Conservation (phyloP, 805 yeast species). For the Lipomyces sp. region DNA sequence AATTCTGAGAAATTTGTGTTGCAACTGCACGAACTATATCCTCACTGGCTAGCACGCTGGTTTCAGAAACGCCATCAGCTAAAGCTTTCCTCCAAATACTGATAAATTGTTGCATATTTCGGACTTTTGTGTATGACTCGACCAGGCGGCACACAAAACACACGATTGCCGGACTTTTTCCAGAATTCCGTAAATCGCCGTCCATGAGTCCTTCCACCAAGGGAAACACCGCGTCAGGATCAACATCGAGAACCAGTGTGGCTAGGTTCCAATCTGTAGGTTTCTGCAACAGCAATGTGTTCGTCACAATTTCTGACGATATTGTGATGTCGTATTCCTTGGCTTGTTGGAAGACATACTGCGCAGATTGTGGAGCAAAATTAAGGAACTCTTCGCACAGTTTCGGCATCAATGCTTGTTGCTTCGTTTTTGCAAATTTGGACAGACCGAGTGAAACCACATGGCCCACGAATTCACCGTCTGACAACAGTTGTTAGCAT, state of each 20-base stretch:
- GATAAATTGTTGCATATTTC: conserved; percentile 18
- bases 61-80: neutral
- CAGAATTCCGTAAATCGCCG: neutral
- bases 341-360: conserved; percentile 11
- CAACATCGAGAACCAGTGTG: conserved; percentile 21
- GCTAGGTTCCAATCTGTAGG: conserved; percentile 27
- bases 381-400: conserved; percentile 18
- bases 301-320: conserved; percentile 20
- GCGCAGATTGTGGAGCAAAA: conserved; percentile 17
- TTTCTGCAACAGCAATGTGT: conserved; percentile 4
- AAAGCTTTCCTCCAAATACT: conserved; percentile 22
- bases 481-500: conserved; percentile 1
- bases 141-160: conserved; percentile 18
- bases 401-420: conserved; percentile 22
- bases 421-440: conserved; percentile 28
- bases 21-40: conserved; percentile 14
- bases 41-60: conserved; percentile 7
- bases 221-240: conserved; percentile 29
- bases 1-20: conserved; percentile 7
- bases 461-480: conserved; percentile 18
- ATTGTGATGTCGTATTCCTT: conserved; percentile 13
- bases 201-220: conserved; percentile 10
- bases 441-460: conserved; percentile 26
- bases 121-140: conserved; percentile 17
- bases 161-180: neutral